Conservation (phyloP, 179 eudicot species). For the Actinidia chinensis region DNA sequence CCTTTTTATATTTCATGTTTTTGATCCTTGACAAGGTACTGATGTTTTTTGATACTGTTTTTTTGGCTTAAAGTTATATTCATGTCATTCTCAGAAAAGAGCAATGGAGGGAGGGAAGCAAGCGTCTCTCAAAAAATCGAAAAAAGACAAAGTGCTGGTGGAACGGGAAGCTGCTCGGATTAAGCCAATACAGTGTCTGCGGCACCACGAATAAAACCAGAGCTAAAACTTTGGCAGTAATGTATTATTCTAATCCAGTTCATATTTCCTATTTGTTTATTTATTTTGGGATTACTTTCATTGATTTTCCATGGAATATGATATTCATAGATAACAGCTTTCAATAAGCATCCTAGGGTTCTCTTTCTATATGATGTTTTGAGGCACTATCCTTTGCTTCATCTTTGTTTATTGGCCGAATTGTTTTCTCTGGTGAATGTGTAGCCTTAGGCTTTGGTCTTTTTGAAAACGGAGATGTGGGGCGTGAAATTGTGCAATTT, state of each 20-base stretch:
- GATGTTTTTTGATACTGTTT: not conserved
- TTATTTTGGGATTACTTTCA: too few species aligned
- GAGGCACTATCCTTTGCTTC: too few species aligned
- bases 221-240: conserved; percentile 78
- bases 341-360: too few species aligned
- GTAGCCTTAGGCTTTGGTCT: too few species aligned
- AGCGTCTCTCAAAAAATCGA: conserved; percentile 70
- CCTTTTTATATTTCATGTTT: not conserved
- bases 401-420: too few species aligned
- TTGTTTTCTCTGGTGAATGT: too few species aligned
- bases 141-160: conserved; percentile 77
- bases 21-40: not conserved
- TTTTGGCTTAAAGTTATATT: not conserved
- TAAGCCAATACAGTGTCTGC: conserved; percentile 49
- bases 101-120: conserved; percentile 85
- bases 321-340: too few species aligned
- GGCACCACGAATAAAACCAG: conserved; percentile 92
- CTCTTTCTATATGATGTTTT: too few species aligned
- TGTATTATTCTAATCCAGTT: conserved; percentile 45
- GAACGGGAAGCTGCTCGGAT: conserved; percentile 63
- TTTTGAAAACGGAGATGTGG: too few species aligned
- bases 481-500: too few species aligned
- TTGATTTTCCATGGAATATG: too few species aligned
- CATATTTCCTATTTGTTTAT: not conserved
- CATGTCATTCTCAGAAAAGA: conserved; percentile 54